Conservation (phyloP, 2,329 filamentous ascomycete genomes). For the Trichoderma arundinaceum region DNA sequence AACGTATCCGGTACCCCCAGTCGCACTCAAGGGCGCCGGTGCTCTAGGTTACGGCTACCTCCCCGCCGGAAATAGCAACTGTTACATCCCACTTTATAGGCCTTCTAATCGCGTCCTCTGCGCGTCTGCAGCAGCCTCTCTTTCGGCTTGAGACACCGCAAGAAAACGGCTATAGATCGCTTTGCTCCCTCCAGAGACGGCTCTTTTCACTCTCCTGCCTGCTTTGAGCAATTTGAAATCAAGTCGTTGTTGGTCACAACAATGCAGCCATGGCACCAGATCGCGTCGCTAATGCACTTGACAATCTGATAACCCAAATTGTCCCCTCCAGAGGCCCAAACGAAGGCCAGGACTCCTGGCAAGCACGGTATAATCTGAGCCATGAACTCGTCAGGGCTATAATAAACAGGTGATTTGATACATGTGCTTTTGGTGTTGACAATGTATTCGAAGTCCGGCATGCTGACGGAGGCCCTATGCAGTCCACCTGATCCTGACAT, state of each 20-base stretch:
- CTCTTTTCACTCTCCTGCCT: background rate
- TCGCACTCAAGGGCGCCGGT: background rate
- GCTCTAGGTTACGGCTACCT: conserved; percentile 21
- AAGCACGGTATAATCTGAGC: conserved; percentile 70
- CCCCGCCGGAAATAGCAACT: background rate
- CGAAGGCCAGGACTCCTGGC: conserved; percentile 70
- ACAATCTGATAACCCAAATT: conserved; percentile 76
- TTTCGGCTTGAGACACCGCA: conserved; percentile 15
- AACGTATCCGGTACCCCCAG: conserved; percentile 39
- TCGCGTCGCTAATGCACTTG: conserved; percentile 79
- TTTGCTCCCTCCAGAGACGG: background rate
- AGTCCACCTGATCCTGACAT: conserved; percentile 60
- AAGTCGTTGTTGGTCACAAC: conserved; percentile 41
- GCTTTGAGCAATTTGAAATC: background rate
- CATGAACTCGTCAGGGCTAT: conserved; percentile 59
- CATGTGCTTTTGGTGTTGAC: background rate
- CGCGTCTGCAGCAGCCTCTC: conserved; percentile 17
- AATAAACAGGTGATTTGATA: conserved; percentile 54
- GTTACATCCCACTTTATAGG: conserved; percentile 29
- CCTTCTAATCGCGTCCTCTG: conserved; percentile 18
- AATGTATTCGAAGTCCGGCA: background rate
- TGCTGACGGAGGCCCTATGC: conserved; percentile 4
- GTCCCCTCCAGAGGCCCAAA: conserved; percentile 65
- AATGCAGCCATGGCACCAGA: conserved; percentile 64
- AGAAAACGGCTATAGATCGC: conserved; percentile 1